These are phyloP conservation scores for Allomyces arbusculus DNA, from an alignment of 192 early-diverging fungal species.

Conservation along the genomic window DNA sequence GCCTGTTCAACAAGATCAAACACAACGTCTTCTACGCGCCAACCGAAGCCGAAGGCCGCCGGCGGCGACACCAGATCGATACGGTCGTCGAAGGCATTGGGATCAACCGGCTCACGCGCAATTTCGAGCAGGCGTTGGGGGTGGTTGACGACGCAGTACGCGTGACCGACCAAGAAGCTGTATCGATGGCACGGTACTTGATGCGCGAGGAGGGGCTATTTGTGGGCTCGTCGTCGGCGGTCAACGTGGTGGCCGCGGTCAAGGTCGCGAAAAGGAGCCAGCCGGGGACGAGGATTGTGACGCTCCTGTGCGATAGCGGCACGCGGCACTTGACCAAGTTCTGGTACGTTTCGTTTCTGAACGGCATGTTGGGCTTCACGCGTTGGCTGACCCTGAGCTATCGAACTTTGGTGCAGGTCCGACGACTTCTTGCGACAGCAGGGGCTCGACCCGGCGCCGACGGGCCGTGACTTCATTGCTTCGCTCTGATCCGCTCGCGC, in stretches of 20 bases:
- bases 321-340: constrained; percentile 88
- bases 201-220: constrained; percentile 69
- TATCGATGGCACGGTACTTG: constrained; percentile 71
- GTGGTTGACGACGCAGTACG: constrained; percentile 60
- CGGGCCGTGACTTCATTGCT: too few relatives aligned
- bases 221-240: constrained; percentile 69
- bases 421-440: too few relatives aligned
- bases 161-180: constrained; percentile 72
- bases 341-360: constrained; percentile 27
- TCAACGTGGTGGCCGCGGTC: constrained; percentile 81
- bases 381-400: too few relatives aligned
- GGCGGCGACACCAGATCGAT: constrained; percentile 89
- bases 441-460: too few relatives aligned
- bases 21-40: constrained; percentile 77
- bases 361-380: too few relatives aligned
- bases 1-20: constrained; percentile 75
- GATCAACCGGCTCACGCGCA: constrained; percentile 77
- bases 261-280: constrained; percentile 53
- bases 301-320: constrained; percentile 75
- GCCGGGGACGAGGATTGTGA: constrained; percentile 79
- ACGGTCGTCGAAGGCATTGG: constrained; percentile 92
- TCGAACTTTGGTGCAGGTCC: too few relatives aligned
- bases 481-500: too few relatives aligned
- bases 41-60: constrained; percentile 68
- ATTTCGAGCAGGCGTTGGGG: constrained; percentile 44